Conservation (phyloP, 805 yeast species). For the Isabelozyma gotoi region DNA sequence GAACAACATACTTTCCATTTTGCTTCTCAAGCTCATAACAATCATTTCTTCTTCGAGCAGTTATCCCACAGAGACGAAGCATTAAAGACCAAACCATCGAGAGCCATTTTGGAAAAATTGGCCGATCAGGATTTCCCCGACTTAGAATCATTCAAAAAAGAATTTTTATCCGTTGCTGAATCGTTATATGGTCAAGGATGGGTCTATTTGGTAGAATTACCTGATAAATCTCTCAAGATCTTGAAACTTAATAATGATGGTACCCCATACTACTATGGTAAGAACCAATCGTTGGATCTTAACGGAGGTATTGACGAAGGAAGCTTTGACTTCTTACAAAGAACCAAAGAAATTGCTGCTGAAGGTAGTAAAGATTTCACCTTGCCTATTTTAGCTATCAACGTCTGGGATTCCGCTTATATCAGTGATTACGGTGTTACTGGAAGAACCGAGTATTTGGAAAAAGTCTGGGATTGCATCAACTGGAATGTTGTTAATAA, state of each 20-base stretch:
- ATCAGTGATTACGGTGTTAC: conserved; percentile 77
- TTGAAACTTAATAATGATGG: conserved; percentile 69
- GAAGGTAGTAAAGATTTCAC: conserved; percentile 54
- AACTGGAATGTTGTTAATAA: conserved; percentile 78
- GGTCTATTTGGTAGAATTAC: conserved; percentile 68
- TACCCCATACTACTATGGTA: conserved; percentile 68
- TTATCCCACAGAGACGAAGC: conserved; percentile 37
- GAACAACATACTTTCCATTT: conserved; percentile 74
- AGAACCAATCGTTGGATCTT: conserved; percentile 72
- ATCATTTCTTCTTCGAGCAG: conserved; percentile 83
- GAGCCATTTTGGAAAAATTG: conserved; percentile 37
- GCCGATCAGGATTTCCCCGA: conserved; percentile 31
- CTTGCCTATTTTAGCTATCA: conserved; percentile 74
- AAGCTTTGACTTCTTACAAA: conserved; percentile 47
- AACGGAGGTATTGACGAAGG: conserved; percentile 66
- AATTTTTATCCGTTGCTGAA: conserved; percentile 51
- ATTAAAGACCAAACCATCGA: conserved; percentile 32
- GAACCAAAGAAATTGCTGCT: conserved; percentile 42
- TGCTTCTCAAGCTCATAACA: conserved; percentile 90
- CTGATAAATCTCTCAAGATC: conserved; percentile 56
- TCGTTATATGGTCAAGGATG: conserved; percentile 68
- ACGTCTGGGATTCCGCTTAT: conserved; percentile 90
- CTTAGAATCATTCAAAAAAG: conserved; percentile 51
- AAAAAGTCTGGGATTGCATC: conserved; percentile 71
- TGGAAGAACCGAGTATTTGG: conserved; percentile 71